These are phyloP conservation scores for Eucalyptus shirleyi DNA, from an alignment of 345 rosid species.

Conservation along the genomic window DNA sequence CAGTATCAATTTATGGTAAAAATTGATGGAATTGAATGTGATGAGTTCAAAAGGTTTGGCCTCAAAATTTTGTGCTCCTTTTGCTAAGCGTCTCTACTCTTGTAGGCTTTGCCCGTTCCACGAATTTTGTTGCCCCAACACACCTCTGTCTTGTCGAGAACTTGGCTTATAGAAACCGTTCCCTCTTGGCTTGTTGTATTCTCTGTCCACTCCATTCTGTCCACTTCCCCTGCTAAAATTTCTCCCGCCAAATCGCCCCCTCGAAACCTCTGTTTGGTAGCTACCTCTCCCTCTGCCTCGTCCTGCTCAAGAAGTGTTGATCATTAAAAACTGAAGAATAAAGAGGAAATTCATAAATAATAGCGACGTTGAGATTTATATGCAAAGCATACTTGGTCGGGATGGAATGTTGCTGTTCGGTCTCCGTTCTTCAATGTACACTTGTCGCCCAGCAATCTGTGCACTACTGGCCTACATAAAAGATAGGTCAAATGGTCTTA, in stretches of 20 bases:
- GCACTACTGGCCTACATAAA: conserved; percentile 35
- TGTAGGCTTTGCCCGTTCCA: conserved; percentile 11
- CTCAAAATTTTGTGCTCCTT: background rate
- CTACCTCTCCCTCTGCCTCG: conserved; percentile 50
- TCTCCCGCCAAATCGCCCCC: conserved; percentile 33
- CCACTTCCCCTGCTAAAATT: conserved; percentile 25
- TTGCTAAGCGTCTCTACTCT: background rate
- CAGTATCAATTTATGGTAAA: background rate
- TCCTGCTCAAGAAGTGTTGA: conserved; percentile 11
- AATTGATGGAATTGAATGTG: background rate
- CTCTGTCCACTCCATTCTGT: conserved; percentile 32
- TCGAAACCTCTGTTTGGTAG: conserved; percentile 27
- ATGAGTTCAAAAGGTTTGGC: background rate
- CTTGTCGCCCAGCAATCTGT: conserved; percentile 46
- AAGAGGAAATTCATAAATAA: background rate
- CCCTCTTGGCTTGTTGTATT: conserved; percentile 34
- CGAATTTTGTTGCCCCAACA: conserved; percentile 11
- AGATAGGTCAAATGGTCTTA: background rate
- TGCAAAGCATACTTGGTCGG: conserved; percentile 40
- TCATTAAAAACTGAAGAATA: background rate
- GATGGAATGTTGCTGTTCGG: conserved; percentile 44
- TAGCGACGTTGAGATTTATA: background rate
- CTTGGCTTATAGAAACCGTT: conserved; percentile 33
- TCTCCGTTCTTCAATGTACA: conserved; percentile 63
- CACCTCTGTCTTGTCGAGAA: conserved; percentile 27